phyloP scores from a whole-genome alignment of 495 filamentous ascomycete genomes.

The Aspergillus heteromorphus region DNA sequence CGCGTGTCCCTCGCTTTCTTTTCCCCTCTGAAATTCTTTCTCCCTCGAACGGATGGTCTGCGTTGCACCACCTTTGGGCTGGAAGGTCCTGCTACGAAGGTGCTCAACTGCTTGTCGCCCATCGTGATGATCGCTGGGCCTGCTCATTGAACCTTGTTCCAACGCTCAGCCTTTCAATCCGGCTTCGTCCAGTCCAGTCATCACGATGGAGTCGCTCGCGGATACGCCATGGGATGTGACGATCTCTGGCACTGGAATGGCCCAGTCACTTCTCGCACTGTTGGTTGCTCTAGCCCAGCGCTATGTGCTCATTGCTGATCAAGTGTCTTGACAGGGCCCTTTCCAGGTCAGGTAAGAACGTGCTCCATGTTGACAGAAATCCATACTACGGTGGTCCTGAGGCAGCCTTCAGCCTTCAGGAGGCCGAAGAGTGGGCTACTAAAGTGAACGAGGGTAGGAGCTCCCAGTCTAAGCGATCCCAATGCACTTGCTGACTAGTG shows the following conservation, averaged over 20 bases:
- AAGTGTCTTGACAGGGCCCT: constrained; percentile 65
- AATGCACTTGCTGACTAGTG: constrained; percentile 20
- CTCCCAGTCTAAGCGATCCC: neutral
- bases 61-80: constrained; percentile 21
- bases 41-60: constrained; percentile 7
- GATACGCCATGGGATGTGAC: constrained; percentile 87
- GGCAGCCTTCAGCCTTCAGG: constrained; percentile 81
- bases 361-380: constrained; percentile 86
- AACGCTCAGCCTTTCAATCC: constrained; percentile 21
- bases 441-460: constrained; percentile 42
- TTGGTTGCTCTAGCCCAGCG: constrained; percentile 47
- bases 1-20: constrained; percentile 11
- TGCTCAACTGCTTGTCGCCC: constrained; percentile 23
- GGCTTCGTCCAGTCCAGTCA: constrained; percentile 17
- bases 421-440: constrained; percentile 69
- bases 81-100: constrained; percentile 17
- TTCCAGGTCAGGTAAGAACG: constrained; percentile 83
- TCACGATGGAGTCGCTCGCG: constrained; percentile 70
- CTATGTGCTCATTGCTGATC: constrained; percentile 47
- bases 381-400: constrained; percentile 82
- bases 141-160: constrained; percentile 19
- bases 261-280: constrained; percentile 90
- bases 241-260: constrained; percentile 82
- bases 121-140: constrained; percentile 23
- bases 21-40: constrained; percentile 12